Evolutionary conservation across 768 basidiomycete species (phyloP).

Genomic region (Kwoniella europaea): DNA sequence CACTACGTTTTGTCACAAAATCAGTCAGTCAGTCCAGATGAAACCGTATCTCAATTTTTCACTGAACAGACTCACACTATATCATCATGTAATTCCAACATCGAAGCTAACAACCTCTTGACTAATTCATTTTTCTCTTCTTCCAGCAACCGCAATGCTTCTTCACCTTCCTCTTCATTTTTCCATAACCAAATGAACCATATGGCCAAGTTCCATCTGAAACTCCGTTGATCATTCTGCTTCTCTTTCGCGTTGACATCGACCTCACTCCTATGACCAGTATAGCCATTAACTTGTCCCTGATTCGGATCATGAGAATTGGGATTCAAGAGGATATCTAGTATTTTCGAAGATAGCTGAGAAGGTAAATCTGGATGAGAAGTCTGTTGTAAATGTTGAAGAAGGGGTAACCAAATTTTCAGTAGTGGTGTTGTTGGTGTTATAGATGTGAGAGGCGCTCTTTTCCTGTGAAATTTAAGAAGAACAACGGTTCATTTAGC

Average conservation of each 20-base stretch:
- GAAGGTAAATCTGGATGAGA: slow-evolving; percentile 18
- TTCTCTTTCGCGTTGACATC: slow-evolving; percentile 1
- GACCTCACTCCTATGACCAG: background rate
- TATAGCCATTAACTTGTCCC: background rate
- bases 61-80: slow-evolving; percentile 13
- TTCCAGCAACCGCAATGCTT: background rate
- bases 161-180: background rate
- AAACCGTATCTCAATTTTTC: background rate
- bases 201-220: slow-evolving; percentile 25
- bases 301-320: background rate
- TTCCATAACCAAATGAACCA: slow-evolving; percentile 22
- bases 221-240: background rate
- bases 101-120: background rate
- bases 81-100: slow-evolving; percentile 26
- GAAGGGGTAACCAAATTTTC: slow-evolving; percentile 50
- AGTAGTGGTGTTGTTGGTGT: slow-evolving; percentile 33
- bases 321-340: slow-evolving; percentile 22
- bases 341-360: slow-evolving; percentile 28
- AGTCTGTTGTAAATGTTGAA: slow-evolving; percentile 30
- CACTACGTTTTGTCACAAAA: background rate
- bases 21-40: background rate
- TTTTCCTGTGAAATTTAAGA: no score
- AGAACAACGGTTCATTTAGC: no score
- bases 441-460: background rate
- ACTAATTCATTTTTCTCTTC: slow-evolving; percentile 14